Evolutionary conservation across 352 stramenopile genomes (phyloP).

Genomic region (Pythium insidiosum): DNA sequence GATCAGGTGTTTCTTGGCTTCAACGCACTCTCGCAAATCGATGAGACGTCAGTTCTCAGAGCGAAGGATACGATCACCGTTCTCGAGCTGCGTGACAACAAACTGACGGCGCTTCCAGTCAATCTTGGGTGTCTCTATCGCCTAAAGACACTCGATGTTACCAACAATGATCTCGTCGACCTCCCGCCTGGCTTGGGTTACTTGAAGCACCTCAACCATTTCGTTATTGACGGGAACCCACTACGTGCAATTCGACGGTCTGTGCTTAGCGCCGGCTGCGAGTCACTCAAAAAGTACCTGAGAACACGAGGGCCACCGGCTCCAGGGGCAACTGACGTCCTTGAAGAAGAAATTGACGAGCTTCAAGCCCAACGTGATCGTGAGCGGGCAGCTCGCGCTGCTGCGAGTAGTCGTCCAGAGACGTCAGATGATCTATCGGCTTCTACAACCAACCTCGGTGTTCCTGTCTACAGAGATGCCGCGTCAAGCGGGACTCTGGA

Average conservation of each 20-base stretch:
- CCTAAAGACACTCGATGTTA: conserved; percentile 76
- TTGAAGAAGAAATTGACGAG: conserved; percentile 71
- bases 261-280: conserved; percentile 52
- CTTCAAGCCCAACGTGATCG: conserved; percentile 21
- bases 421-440: too few relatives aligned
- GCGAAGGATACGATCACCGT: conserved; percentile 64
- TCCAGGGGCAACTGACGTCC: conserved; percentile 32
- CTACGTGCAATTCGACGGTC: conserved; percentile 62
- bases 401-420: too few relatives aligned
- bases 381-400: conserved; percentile 8
- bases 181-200: conserved; percentile 71
- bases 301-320: conserved; percentile 56
- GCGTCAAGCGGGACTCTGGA: conserved; percentile 46
- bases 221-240: conserved; percentile 70
- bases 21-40: conserved; percentile 49
- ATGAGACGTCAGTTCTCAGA: conserved; percentile 47
- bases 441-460: not conserved
- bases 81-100: conserved; percentile 79
- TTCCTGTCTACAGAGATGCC: conserved; percentile 43
- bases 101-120: conserved; percentile 40
- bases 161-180: conserved; percentile 77
- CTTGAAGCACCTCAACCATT: conserved; percentile 68
- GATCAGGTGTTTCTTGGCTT: conserved; percentile 79
- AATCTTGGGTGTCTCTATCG: conserved; percentile 45
- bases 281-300: conserved; percentile 80